Evolutionary conservation across 2,329 filamentous ascomycete genomes (phyloP), one percentile per base, ranked within the genome.

Genomic region (Ramularia endophylla): DNA sequence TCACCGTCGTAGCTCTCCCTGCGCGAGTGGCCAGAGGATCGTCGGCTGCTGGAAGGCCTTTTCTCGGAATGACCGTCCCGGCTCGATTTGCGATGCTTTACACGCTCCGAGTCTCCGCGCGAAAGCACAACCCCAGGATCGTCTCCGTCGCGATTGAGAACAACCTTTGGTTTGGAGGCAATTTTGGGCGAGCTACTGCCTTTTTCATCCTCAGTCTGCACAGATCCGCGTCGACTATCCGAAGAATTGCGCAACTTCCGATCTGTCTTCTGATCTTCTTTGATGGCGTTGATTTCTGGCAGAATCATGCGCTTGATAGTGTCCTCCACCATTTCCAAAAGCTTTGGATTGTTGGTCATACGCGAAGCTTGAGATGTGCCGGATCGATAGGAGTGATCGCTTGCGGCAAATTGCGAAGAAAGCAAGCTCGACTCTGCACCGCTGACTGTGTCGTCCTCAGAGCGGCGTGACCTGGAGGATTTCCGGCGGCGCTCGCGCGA

Each of bases 291-390:
- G 32, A 98, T 73, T 64, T 98, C 90, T 0, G 92, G 92, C 2
- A 98, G 68, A 39, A 95, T 94, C 36, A 95, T 73, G 36, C 88
- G 78, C 48, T 87, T 82, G 57, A 95, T 94, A 11, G 88, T 88
- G 65, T 95, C 88, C 66, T 95, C 89, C 3, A 95, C 89, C 0
- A 88, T 92, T 57, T 92, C 86, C 2, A 95, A 74, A 2, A 95
- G 69, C 59, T 87, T 92, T 0, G 89, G 89, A 57, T 95, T 95
- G 66, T 94, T 94, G 61, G 94, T 86, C 65, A 94, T 85, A 0
- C 86, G 90, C 3, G 87, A 86, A 1, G 65, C 65, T 44, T 75
- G 75, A 13, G 75, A 77, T 25, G 70, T 72, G 27, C 73, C 74
- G 20, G 78, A 80, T 27, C 70, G 70, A 50, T 76, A 74, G 7